Base-by-base conservation (phyloP, 257 asterid genomes). In the Paulownia fortunei region DNA sequence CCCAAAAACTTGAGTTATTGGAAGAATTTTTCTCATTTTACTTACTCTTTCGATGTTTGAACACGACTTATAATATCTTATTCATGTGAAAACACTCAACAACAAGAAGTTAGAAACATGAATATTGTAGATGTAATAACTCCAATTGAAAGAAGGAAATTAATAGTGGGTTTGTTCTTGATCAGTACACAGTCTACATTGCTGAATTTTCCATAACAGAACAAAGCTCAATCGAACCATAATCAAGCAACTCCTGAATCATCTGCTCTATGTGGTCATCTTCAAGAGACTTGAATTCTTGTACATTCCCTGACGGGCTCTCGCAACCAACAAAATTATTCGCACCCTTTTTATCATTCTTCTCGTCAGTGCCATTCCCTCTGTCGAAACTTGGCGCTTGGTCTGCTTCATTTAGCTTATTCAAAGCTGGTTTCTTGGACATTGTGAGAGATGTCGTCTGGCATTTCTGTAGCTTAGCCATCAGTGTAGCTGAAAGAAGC, bases 391-490 rank as follows among this genome's bases (percentile, higher is more conserved):
- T 56, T 11, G 74, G 47, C 3, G 36, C 16, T n/a, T 69, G 69
- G 8, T 70, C 77, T 8, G 61, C 39, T 47, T 42, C 79, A 11
- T n/a, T 71, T 37, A 2, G 1, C 74, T 41, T 81, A 11, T 24
- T 65, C 60, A n/a, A 54, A 12, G 37, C 79, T 18, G 74, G 76
- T 19, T 84, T 87, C 56, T 82, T 88, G 15, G 85, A 82, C 86
- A 87, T 73, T 71, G 88, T 86, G 30, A 90, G 90, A 1, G 97
- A 89, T 7, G 91, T 58, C 87, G 80, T 58, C 80, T 94, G 92
- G 64, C 98, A 93, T 66, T 87, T 94, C 78, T 92, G 94, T 18
- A 94, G 88, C 87, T 94, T 94, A 1, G 98, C 97, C 79, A 89
- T 90, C 12, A 94, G 78, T 0, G 88, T 88, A 1, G 96, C 87